These are phyloP conservation scores for Rhizopus delemar DNA, from an alignment of 371 early-diverging fungal genomes.

Conservation along the genomic window DNA sequence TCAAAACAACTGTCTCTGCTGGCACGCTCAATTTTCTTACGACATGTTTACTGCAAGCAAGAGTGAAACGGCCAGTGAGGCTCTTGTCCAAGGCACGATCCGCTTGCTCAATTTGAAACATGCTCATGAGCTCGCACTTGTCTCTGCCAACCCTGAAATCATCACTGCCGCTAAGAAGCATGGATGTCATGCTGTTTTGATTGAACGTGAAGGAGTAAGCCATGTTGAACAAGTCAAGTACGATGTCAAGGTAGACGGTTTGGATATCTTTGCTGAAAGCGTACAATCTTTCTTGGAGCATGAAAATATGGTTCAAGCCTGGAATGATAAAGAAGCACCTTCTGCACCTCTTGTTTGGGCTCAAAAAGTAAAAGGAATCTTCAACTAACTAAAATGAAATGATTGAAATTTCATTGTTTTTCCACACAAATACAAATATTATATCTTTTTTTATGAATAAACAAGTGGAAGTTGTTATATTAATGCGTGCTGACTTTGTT, in stretches of 20 bases:
- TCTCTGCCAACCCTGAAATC: conserved; percentile 28
- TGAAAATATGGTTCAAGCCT: conserved; percentile 24
- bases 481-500: no score
- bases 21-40: conserved; percentile 45
- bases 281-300: conserved; percentile 43
- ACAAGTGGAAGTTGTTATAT: no score
- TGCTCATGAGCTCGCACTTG: conserved; percentile 37
- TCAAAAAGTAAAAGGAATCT: conserved; percentile 13
- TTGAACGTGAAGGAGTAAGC: conserved; percentile 27
- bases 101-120: conserved; percentile 31
- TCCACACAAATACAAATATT: no score
- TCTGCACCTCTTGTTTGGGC: conserved; percentile 17
- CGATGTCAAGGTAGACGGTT: conserved; percentile 38
- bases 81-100: conserved; percentile 24
- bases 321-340: conserved; percentile 24
- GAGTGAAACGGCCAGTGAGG: conserved; percentile 10
- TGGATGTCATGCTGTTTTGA: conserved; percentile 36
- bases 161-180: conserved; percentile 30
- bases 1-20: conserved; percentile 46
- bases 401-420: no score
- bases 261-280: conserved; percentile 49
- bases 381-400: background rate
- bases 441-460: no score
- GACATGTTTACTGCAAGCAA: conserved; percentile 29
- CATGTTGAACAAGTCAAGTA: conserved; percentile 5